phyloP scores from a whole-genome alignment of 495 filamentous ascomycete species.

The Tuber indicum region DNA sequence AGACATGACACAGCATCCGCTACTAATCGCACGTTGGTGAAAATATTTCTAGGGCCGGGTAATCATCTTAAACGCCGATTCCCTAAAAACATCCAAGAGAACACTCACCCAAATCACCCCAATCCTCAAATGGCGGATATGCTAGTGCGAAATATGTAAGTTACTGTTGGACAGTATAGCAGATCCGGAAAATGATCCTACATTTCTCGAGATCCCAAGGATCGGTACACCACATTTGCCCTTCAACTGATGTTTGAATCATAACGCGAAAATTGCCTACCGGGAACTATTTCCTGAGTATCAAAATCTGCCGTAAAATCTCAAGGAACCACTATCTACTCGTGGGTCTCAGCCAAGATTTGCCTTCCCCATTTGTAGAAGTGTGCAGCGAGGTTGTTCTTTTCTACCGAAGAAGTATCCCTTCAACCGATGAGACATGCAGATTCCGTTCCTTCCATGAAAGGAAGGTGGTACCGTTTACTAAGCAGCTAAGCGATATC shows the following conservation, averaged over 20 bases:
- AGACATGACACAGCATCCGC: neutral
- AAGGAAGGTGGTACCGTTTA: no score
- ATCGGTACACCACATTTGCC: neutral
- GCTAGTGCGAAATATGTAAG: neutral
- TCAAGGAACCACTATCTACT: neutral
- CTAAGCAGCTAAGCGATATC: no score
- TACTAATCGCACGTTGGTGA: neutral
- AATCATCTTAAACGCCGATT: neutral
- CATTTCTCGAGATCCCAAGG: neutral
- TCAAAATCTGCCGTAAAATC: neutral
- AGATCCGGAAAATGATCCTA: neutral
- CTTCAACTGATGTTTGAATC: neutral
- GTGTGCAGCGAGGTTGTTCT: no score
- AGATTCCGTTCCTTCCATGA: no score
- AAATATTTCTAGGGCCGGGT: neutral
- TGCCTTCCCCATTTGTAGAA: no score
- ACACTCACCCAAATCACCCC: neutral
- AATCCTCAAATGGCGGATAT: neutral
- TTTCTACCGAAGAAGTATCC: no score
- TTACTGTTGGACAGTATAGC: neutral
- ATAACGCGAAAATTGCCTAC: neutral
- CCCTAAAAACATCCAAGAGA: neutral
- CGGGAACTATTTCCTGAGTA: neutral
- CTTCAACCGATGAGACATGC: no score
- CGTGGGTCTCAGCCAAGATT: no score